A percentile compares a stretch with the other conserved stretches of the same genome.
Conservation (phyloP, 306 rosid species). For the Potentilla sterilis region DNA sequence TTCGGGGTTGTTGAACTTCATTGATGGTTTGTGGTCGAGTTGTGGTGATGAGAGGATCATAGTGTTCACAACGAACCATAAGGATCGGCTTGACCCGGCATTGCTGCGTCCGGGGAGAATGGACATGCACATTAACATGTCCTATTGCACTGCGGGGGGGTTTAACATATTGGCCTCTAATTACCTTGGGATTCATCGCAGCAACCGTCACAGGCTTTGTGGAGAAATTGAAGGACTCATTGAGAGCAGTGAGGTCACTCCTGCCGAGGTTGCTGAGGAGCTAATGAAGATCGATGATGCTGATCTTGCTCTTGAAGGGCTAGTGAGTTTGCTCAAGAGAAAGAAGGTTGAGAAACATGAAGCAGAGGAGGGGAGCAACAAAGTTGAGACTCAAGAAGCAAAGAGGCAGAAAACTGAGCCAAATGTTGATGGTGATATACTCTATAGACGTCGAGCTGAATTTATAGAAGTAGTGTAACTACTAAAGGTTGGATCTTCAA, state of each 20-base stretch:
- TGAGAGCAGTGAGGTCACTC: conserved; percentile 31
- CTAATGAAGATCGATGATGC: conserved; percentile 41
- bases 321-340: conserved; percentile 27
- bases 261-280: conserved; percentile 51
- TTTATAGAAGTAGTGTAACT: background rate
- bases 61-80: conserved; percentile 50
- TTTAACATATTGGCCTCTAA: conserved; percentile 37
- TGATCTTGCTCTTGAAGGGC: conserved; percentile 24
- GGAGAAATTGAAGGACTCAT: conserved; percentile 31
- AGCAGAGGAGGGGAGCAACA: background rate
- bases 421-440: background rate
- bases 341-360: conserved; percentile 6
- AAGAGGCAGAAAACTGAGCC: background rate
- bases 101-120: conserved; percentile 55
- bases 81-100: conserved; percentile 46
- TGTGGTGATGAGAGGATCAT: conserved; percentile 52
- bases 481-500: background rate
- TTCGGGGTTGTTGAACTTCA: conserved; percentile 40
- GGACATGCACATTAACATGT: conserved; percentile 62
- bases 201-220: conserved; percentile 18
- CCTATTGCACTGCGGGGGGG: conserved; percentile 41
- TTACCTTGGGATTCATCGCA: conserved; percentile 35
- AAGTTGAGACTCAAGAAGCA: background rate
- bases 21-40: conserved; percentile 61
- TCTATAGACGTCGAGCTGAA: background rate